Conservation (phyloP, 140 eudicot species). For the Erigeron philadelphicus region DNA sequence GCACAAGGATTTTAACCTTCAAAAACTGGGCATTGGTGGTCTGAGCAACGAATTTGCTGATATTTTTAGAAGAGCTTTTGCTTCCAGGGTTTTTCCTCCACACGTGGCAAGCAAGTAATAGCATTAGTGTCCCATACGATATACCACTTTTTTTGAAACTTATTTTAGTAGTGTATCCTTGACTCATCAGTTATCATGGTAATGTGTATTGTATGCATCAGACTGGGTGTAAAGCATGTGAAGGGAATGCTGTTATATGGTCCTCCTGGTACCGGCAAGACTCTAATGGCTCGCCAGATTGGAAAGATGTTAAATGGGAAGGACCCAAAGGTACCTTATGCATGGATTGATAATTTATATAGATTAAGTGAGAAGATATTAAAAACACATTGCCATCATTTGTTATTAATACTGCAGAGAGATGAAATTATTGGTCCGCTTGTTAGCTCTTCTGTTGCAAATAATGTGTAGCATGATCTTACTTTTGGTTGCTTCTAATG, state of each 20-base stretch:
- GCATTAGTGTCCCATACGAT: constrained; percentile 2
- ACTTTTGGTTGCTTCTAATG: constrained; percentile 15
- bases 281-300: constrained; percentile 98
- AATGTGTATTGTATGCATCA: constrained; percentile 26
- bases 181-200: neutral
- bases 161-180: neutral
- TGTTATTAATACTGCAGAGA: neutral
- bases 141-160: neutral
- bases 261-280: constrained; percentile 99
- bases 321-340: constrained; percentile 77
- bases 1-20: constrained; percentile 92
- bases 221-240: constrained; percentile 94
- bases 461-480: constrained; percentile 6
- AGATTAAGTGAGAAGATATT: constrained; percentile 14
- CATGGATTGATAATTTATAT: constrained; percentile 6
- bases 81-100: constrained; percentile 96
- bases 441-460: constrained; percentile 5
- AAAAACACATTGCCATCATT: neutral
- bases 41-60: constrained; percentile 88
- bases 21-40: constrained; percentile 85
- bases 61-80: constrained; percentile 96
- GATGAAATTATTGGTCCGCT: neutral
- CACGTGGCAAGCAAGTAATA: constrained; percentile 88
- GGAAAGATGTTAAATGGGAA: constrained; percentile 94
- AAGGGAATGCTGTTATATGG: constrained; percentile 98